Percentiles rank a stretch among this genome's conserved stretches.
Conservation (phyloP, 208 protist species). For the Tritrichomonas foetus region DNA sequence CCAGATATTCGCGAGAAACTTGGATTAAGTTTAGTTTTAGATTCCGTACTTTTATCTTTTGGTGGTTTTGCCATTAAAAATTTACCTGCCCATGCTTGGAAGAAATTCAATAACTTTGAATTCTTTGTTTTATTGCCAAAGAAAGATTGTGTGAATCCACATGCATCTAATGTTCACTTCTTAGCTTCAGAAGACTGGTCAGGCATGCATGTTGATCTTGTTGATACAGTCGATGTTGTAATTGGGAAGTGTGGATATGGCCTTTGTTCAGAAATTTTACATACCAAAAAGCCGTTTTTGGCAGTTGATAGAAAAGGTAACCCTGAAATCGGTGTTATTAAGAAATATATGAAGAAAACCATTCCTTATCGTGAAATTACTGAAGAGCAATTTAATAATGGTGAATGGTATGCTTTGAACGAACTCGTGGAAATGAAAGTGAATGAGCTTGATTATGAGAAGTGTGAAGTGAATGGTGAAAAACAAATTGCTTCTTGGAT, state of each 20-base stretch:
- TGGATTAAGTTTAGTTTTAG: background rate
- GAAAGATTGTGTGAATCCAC: background rate
- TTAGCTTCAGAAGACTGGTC: background rate
- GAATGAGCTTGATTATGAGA: background rate
- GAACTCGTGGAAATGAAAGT: background rate
- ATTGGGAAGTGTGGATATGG: background rate
- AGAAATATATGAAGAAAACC: background rate
- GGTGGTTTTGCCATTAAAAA: background rate
- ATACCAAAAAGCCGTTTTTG: background rate
- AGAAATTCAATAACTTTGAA: background rate
- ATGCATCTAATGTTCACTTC: background rate
- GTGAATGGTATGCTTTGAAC: background rate
- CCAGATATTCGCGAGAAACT: background rate
- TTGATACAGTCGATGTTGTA: constrained; percentile 8
- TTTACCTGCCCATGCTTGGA: background rate
- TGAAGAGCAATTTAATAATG: constrained; percentile 9
- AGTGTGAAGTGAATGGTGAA: background rate
- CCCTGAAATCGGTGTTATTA: background rate
- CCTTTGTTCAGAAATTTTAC: background rate
- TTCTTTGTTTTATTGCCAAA: background rate
- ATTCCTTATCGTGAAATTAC: background rate
- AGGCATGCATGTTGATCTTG: background rate
- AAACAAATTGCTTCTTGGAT: background rate
- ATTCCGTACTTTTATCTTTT: constrained; percentile 1
- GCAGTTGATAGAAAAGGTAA: background rate